Base-by-base conservation (phyloP, 768 basidiomycete species). In the Bullera alba region DNA sequence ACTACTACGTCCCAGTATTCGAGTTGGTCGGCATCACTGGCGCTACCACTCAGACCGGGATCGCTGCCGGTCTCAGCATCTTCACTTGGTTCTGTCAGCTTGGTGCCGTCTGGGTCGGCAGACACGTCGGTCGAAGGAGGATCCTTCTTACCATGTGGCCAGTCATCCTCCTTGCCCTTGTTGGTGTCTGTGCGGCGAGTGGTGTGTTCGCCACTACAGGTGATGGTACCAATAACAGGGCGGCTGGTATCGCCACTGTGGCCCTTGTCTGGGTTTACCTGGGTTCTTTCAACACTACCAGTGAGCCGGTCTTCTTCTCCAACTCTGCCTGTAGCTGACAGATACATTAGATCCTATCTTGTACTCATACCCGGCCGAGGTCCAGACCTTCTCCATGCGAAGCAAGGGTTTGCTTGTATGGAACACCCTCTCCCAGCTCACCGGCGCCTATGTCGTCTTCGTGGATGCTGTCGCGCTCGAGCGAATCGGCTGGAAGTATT, bases 381-480 rank as follows among this genome's bases (percentile, higher is more conserved):
- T 74, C 23, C 67, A 72, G 48, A 70, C 73, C 1, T 74, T 60
- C 59, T 68, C 72, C 2, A 67, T 74, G 56, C 61, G 74, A 10
- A 64, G 61, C 36, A 75, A 75, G 53, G 73, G 73, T 8, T 53
- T 72, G 10, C 56, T 73, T 12, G 58, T 73, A 0, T 75, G 74
- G 74, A 73, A 73, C 48, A 65, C 70, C 22, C 36, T 68, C 52
- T 61, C 58, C 19, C 83, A 86, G 51, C 73, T 93, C 28, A 90
- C 85, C 65, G 78, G 73, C 35, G 88, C 86, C 2, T 76, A 85
- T 45, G 78, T 82, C 46, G 76, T 79, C 35, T 93, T 89, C 87
- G 64, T 70, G 42, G 83, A 86, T 57, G 80, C 86, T 68, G 61
- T 71, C 42, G 56, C 63, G 19, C 21, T 69, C 12, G 53, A 65